Conservation (phyloP, 768 basidiomycete species). For the Kwoniella botswanensis region DNA sequence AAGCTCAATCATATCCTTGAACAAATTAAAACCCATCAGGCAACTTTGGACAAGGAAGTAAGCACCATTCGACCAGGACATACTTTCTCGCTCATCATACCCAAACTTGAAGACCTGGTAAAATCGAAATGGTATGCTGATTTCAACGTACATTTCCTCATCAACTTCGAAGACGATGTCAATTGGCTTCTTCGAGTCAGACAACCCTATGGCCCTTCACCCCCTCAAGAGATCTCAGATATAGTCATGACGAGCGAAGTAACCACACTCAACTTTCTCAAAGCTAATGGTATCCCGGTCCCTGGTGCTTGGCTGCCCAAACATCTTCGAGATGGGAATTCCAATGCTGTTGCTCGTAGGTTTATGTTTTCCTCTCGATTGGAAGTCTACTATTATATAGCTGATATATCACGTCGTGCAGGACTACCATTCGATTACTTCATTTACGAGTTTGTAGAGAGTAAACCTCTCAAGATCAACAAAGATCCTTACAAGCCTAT, state of each 20-base stretch:
- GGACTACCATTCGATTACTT: constrained; percentile 20
- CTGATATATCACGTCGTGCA: not conserved
- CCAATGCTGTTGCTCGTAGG: no score
- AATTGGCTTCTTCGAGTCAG: constrained; percentile 12
- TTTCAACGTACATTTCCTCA: constrained; percentile 11
- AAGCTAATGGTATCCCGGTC: not conserved
- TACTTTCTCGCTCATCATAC: not conserved
- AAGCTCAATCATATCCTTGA: not conserved
- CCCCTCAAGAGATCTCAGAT: not conserved
- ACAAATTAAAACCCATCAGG: not conserved
- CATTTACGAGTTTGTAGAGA: constrained; percentile 12
- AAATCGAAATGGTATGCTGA: not conserved
- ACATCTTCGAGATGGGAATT: not conserved
- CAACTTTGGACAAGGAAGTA: not conserved
- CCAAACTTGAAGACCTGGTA: not conserved
- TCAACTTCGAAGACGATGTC: constrained; percentile 19
- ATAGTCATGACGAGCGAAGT: constrained; percentile 10
- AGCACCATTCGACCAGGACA: constrained; percentile 8
- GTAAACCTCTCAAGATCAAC: not conserved
- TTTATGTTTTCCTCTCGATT: not conserved
- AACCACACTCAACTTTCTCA: constrained; percentile 3
- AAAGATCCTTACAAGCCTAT: not conserved
- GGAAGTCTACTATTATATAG: not conserved
- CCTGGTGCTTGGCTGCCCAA: constrained; percentile 13
- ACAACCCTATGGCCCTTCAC: not conserved